phyloP scores from a whole-genome alignment of 306 rosid species.

The Fagus crenata region DNA sequence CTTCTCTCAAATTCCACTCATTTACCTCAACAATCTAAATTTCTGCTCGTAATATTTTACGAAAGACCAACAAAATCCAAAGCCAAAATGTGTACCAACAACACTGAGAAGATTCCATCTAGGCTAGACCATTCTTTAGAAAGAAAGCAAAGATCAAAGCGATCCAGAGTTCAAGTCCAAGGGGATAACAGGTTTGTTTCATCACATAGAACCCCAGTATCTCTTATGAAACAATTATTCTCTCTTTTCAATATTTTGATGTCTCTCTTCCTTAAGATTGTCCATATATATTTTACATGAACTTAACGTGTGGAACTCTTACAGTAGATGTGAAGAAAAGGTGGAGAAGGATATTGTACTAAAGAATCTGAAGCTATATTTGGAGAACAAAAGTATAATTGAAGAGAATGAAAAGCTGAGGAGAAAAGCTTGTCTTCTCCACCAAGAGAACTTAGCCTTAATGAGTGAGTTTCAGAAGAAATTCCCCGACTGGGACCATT shows the following conservation, averaged over 20 bases:
- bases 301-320: not conserved
- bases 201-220: not conserved
- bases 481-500: constrained; percentile 26
- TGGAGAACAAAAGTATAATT: constrained; percentile 50
- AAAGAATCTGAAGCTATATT: constrained; percentile 45
- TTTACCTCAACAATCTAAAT: not conserved
- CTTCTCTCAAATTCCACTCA: constrained; percentile 8
- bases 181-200: constrained; percentile 35
- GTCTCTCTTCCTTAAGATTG: not conserved
- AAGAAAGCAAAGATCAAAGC: constrained; percentile 29
- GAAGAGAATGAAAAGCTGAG: constrained; percentile 50
- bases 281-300: not conserved
- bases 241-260: not conserved
- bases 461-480: constrained; percentile 37
- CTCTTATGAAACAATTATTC: not conserved
- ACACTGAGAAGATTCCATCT: constrained; percentile 21
- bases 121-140: constrained; percentile 15
- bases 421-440: constrained; percentile 42
- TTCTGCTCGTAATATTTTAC: constrained; percentile 2
- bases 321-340: constrained; percentile 21
- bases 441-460: constrained; percentile 46
- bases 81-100: constrained; percentile 35
- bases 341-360: constrained; percentile 35
- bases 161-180: constrained; percentile 38
- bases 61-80: not conserved